Conservation (phyloP, 306 rosid species). For the Aeschynomene evenia region DNA sequence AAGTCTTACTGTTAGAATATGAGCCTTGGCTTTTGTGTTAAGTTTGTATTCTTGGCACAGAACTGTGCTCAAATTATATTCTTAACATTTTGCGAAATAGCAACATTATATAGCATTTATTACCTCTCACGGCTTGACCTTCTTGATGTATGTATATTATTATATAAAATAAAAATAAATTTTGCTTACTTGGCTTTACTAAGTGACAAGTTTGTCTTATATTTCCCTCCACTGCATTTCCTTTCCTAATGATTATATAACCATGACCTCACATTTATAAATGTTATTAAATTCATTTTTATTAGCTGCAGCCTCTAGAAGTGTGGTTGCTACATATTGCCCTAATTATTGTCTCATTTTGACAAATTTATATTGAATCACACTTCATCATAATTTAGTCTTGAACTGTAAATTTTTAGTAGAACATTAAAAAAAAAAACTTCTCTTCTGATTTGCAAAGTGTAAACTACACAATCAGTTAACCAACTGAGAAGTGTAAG, state of each 20-base stretch:
- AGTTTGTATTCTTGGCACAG: constrained; percentile 25
- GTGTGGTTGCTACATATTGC: too few relatives aligned
- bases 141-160: constrained; percentile 4
- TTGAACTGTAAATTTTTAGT: too few relatives aligned
- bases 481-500: too few relatives aligned
- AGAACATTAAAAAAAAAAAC: too few relatives aligned
- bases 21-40: constrained; percentile 38
- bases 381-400: too few relatives aligned
- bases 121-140: not conserved
- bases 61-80: not conserved
- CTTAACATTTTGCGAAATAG: constrained; percentile 21
- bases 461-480: too few relatives aligned
- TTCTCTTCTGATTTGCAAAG: too few relatives aligned
- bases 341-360: too few relatives aligned
- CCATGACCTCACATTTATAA: not conserved
- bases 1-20: constrained; percentile 25
- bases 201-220: not conserved
- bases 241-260: not conserved
- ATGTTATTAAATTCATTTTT: not conserved
- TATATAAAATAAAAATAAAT: too few relatives aligned
- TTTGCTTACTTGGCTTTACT: constrained; percentile 17
- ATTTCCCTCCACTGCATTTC: not conserved
- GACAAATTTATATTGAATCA: too few relatives aligned
- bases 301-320: not conserved
- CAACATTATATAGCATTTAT: constrained; percentile 20